These are phyloP conservation scores for Fragaria ananassa DNA, from an alignment of 306 rosid species.

Conservation along the genomic window DNA sequence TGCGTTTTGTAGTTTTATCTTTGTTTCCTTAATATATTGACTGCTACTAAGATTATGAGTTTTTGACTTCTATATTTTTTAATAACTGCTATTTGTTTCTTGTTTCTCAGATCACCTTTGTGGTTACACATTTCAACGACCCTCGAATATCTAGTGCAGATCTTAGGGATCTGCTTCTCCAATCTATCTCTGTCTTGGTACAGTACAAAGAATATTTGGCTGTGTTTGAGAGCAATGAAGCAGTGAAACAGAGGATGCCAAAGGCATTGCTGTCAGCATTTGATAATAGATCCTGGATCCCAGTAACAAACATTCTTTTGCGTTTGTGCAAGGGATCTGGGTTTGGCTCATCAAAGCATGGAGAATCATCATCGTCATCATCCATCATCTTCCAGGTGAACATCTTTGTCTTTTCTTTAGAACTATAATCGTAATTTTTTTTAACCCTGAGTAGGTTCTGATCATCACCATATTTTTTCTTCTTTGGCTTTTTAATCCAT, in stretches of 20 bases:
- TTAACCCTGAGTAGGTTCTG: slow-evolving; percentile 26
- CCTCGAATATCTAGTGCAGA: slow-evolving; percentile 94
- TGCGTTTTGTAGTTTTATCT: background rate
- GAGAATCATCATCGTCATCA: slow-evolving; percentile 87
- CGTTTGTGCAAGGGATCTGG: slow-evolving; percentile 93
- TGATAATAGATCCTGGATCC: slow-evolving; percentile 96
- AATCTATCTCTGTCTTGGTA: slow-evolving; percentile 84
- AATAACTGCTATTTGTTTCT: slow-evolving; percentile 20
- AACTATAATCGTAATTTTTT: background rate
- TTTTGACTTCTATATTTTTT: background rate
- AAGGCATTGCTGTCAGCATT: slow-evolving; percentile 75
- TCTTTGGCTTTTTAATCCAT: slow-evolving; percentile 29
- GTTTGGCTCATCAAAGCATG: slow-evolving; percentile 81
- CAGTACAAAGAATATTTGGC: slow-evolving; percentile 82
- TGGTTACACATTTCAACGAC: slow-evolving; percentile 91
- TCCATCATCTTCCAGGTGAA: slow-evolving; percentile 70
- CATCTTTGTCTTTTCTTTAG: background rate
- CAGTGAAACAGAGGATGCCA: slow-evolving; percentile 81
- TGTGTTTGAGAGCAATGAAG: slow-evolving; percentile 81
- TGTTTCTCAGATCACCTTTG: slow-evolving; percentile 75
- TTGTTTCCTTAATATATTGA: background rate
- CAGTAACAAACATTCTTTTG: slow-evolving; percentile 82
- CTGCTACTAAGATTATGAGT: background rate
- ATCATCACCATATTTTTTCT: slow-evolving; percentile 8
- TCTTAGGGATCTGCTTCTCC: slow-evolving; percentile 93